Evolutionary conservation across 2,329 filamentous ascomycete species (phyloP), one percentile per base, ranked within the genome.

Genomic region (Sphaerulina populicola): DNA sequence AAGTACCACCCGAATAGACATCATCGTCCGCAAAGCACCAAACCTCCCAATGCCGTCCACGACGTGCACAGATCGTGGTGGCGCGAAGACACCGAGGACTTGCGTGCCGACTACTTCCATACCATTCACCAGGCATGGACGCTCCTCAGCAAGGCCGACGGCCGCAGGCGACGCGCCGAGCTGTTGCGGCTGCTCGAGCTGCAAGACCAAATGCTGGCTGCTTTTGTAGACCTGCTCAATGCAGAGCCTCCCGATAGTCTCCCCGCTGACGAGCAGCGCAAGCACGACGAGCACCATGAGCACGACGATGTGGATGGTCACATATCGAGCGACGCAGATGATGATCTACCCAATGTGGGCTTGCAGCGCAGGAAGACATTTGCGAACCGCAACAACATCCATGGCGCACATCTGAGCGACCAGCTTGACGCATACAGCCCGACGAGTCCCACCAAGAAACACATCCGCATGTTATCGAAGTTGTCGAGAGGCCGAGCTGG

Each of bases 1-100:
- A 88, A 82, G 68, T 81, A 91, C 63, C 93, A 98, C 61, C 74
- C 74, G 4, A 67, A 66, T 40, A 56, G 64, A 55, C 73, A 73
- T 88, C 77, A 60, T 71, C 47, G 49, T 27, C 60, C 15, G 23
- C 39, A 18, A 6, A 12, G 18, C 12, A n/a, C 15, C 11, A 18
- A 18, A 18, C 18, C 18, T 18, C 21, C 46, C 1, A 7, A 18
- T 29, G n/a, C 29, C 36, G 9, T 11, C 46, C 8, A 27, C 37
- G 38, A 30, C 9, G 11, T 48, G 9, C 46, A 48, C 27, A 30
- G 31, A 29, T 14, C 38, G 6, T 48, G 46, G 37, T 43, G 59
- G 56, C 87, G 81, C 57, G 43, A 55, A 55, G 14, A 62, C 59
- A 43, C 42, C 50, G 10, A 58, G 57, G 3, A 50, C 62, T 27